Evolutionary conservation across 306 rosid genomes (phyloP), one percentile per base, ranked within the genome.

Genomic region (Casuarina equisetifolia): DNA sequence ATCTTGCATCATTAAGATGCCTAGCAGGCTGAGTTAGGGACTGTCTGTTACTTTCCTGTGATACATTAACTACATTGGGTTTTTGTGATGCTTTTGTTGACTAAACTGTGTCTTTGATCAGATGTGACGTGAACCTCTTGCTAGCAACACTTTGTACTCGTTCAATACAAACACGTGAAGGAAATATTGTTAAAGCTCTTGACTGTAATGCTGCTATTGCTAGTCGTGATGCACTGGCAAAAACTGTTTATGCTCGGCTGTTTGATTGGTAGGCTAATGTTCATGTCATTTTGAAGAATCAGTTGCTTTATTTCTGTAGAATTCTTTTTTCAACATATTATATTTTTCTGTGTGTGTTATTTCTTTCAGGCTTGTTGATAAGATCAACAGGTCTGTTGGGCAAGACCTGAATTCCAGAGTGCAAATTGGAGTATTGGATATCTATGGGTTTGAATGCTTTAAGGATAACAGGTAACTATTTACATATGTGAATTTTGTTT

Each of bases 371-470:
- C 97, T 95, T 79, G 99, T 95, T 82, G 97, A 90, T 71, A 95
- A 92, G 84, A 92, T 95, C 78, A 95, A 95, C 80, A 89, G 79
- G 71, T 88, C 97, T 79, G 97, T 92, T 48, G 99, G 97, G 79
- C 99, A 92, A 87, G 99, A 95, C 78, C 73, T 53, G 76, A 91
- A 87, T 86, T 95, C 97, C 74, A 81, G 42, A 79, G 69, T 86
- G 35, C 97, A 92, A 81, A 92, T 95, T 67, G 99, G 99, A 80
- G 93, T 95, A 45, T 70, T 95, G 90, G 99, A 95, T 87, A 95
- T 95, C 81, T 92, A 95, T 70, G 99, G 99, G 74, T 95, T 95
- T 82, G 99, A 95, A 81, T 95, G 99, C 87, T 95, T 95, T 38
- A 95, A 91, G 91, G 91, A 95, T 83, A 95, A 95, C 43, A 95